phyloP scores from a whole-genome alignment of 116 monocot genomes.

The Papilionanthe hybrid region DNA sequence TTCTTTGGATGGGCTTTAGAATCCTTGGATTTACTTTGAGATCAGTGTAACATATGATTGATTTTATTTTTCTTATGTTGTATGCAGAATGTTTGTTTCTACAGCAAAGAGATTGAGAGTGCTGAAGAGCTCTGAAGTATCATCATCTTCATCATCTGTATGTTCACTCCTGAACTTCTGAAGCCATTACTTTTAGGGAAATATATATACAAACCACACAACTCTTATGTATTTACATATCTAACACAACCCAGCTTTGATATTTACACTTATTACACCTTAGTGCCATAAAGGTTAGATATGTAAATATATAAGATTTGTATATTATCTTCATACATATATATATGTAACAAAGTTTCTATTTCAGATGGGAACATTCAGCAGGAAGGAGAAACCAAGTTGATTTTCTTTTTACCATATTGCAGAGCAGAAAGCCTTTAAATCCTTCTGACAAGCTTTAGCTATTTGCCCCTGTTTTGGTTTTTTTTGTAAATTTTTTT shows the following conservation, averaged over 20 bases:
- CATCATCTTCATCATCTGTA: conserved; percentile 31
- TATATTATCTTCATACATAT: background rate
- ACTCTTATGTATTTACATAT: no score
- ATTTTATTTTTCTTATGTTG: background rate
- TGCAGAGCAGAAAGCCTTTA: background rate
- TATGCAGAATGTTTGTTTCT: conserved; percentile 69
- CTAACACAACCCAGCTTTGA: no score
- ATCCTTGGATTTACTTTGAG: background rate
- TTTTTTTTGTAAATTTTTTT: background rate
- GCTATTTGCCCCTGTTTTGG: background rate
- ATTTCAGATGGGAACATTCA: background rate
- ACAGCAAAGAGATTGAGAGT: conserved; percentile 72
- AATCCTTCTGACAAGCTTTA: background rate
- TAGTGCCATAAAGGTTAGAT: no score
- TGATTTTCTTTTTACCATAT: background rate
- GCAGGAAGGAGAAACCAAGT: background rate
- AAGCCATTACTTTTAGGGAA: background rate
- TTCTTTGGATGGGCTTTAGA: no score
- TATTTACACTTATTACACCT: no score
- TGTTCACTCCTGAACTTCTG: conserved; percentile 9
- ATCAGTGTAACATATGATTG: background rate
- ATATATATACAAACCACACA: no score
- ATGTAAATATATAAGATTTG: no score
- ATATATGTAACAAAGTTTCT: background rate
- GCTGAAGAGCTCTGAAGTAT: conserved; percentile 63